Base-by-base conservation (phyloP, 495 filamentous ascomycete genomes). In the Penicillium daleae region DNA sequence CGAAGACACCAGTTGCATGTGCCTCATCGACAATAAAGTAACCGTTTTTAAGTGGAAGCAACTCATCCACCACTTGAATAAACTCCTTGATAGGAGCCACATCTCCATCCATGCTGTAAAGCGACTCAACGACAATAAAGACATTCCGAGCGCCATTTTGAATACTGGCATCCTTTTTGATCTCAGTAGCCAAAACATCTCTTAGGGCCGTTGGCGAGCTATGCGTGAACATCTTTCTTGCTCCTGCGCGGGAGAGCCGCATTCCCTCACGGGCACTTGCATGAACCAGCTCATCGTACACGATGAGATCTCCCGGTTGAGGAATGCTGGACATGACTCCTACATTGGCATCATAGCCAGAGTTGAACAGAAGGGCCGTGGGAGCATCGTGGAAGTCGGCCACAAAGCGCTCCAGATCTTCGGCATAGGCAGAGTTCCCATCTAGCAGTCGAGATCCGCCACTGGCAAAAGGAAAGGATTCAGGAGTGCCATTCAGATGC, bases 31-130 rank as follows among this genome's bases (percentile, higher is more conserved):
- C 87, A 37, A 92, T 79, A 21, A 93, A 81, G 68, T 90, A 82
- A 6, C 82, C 89, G 69, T 90, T 90, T 3, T 77, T 76, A 0
- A 49, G 44, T 6, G 86, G 85, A 0, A 92, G 76, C 6, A 85
- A 62, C 2, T 73, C 70, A 54, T 92, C 82, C 0, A 89, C 84
- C 1, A 82, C 66, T 7, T 76, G 66, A 2, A 90, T 77, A 37
- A 93, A 82, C 24, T 86, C 78, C 17, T 70, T 65, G 17, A 95
- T 75, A 0, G 89, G 89, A 10, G 83, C 84, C 9, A 91, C 67
- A 72, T 93, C 90, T 0, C 91, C 91, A 69, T 94, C 90, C 91
- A 95, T 95, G 58, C 87, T 91, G 71, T 95, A 95, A n/a, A 93
- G 75, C 2, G 83, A 82, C 68, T 95, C 91, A 0, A 93, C 78